Base-by-base conservation (phyloP, 2,329 filamentous ascomycete species). In the Claviceps paspali region DNA sequence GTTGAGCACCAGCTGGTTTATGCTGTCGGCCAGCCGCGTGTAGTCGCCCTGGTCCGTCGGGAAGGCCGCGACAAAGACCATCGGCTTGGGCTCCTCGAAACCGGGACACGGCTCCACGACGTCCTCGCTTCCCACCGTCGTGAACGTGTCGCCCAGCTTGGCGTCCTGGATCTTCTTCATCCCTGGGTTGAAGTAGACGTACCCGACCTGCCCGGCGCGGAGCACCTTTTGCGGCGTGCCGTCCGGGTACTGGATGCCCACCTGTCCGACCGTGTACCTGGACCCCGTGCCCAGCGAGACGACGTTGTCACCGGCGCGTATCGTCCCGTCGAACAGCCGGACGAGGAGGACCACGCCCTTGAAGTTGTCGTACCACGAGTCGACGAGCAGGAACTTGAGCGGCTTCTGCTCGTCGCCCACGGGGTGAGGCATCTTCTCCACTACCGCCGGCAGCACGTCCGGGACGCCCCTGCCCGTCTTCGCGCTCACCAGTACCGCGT, bases 291-390 rank as follows among this genome's bases (percentile, higher is more conserved):
- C 88, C 49, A 95, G 80, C 1, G 87, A 95, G 4, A 83, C 63
- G n/a, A 98, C 64, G 28, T 80, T 76, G 52, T 96, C 86, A 4
- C 91, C 91, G 0, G 87, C 76, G 40, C 70, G 75, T 44, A 98
- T 68, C 36, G 75, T 73, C 9, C 91, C 91, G 45, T 96, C 86
- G 49, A 98, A 98, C 14, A 98, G 67, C 9, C 91, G 71, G 10
- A 98, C 86, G 6, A 98, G 68, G 36, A 95, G 69, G 37, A 96
- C 81, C 26, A 98, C 91, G 10, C 91, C 91, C 46, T 86, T 82
- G 59, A 95, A 98, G 42, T 80, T 87, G 52, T 94, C 87, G 55
- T 98, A 98, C 91, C 91, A 98, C 17, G 87, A 95, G 59, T 98
- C 91, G 21, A 98, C 86, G 11, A 98, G 74, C 33, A 98, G 65